A percentile compares a stretch with the other conserved stretches of the same genome.
Conservation (phyloP, 2,329 filamentous ascomycete genomes). For the Chrysoporthe austroafricana region DNA sequence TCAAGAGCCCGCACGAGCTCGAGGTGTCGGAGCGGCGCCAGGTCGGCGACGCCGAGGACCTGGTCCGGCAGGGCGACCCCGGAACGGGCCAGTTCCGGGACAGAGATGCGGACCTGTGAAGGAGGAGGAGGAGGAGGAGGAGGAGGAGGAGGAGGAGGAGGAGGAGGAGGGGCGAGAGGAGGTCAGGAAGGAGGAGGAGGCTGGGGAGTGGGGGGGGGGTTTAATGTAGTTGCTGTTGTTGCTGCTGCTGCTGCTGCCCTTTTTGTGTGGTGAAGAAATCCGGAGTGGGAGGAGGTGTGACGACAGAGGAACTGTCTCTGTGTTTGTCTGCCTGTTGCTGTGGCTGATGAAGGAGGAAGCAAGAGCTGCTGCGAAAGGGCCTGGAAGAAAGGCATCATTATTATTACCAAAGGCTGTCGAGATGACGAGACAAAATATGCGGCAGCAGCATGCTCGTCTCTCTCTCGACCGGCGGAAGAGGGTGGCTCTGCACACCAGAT, state of each 20-base stretch:
- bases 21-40: constrained; percentile 88
- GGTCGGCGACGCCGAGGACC: constrained; percentile 83
- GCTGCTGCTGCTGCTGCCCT: not conserved
- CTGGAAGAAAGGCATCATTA: too few species aligned
- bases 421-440: too few species aligned
- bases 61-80: constrained; percentile 59
- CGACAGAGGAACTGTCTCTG: too few species aligned
- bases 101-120: constrained; percentile 39
- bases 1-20: constrained; percentile 54
- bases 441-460: too few species aligned
- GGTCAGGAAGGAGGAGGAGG: not conserved
- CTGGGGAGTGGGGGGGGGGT: not conserved
- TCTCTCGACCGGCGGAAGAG: too few species aligned
- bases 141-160: not conserved
- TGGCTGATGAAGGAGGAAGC: too few species aligned
- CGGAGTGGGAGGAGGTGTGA: too few species aligned
- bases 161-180: not conserved
- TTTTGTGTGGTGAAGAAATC: too few species aligned
- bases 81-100: constrained; percentile 27
- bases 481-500: too few species aligned
- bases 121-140: not conserved
- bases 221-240: not conserved
- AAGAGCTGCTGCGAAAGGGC: too few species aligned
- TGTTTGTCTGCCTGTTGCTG: too few species aligned
- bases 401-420: too few species aligned